Percentiles rank a stretch among this genome's conserved stretches.
Conservation (phyloP, 2,329 filamentous ascomycete genomes). For the Neonectria ditissima region DNA sequence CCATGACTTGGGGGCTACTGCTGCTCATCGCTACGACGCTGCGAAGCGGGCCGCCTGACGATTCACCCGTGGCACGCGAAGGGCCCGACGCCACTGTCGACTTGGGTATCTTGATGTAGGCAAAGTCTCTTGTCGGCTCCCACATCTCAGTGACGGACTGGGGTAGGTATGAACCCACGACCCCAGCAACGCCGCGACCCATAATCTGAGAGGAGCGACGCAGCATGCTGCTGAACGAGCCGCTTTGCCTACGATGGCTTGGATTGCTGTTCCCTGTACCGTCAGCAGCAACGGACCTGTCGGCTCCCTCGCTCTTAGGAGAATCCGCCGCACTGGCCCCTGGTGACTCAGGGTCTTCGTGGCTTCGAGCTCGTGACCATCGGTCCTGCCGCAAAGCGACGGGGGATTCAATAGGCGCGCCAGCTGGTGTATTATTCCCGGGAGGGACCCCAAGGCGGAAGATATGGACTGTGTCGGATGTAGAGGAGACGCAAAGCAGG, state of each 20-base stretch:
- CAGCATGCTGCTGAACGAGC: slow-evolving; percentile 89
- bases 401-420: slow-evolving; percentile 53
- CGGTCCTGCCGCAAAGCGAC: slow-evolving; percentile 61
- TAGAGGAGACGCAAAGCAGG: slow-evolving; percentile 93
- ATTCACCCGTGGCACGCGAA: slow-evolving; percentile 46
- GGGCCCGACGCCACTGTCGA: slow-evolving; percentile 42
- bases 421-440: slow-evolving; percentile 51
- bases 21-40: slow-evolving; percentile 99
- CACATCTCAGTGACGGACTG: slow-evolving; percentile 97
- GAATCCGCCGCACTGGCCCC: slow-evolving; percentile 64
- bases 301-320: slow-evolving; percentile 61
- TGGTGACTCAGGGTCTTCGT: slow-evolving; percentile 58
- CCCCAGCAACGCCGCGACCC: slow-evolving; percentile 86
- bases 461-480: slow-evolving; percentile 95
- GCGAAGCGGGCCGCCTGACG: slow-evolving; percentile 67
- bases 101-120: slow-evolving; percentile 93
- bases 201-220: slow-evolving; percentile 96
- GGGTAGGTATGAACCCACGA: slow-evolving; percentile 91
- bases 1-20: slow-evolving; percentile 95
- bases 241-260: slow-evolving; percentile 67
- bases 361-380: slow-evolving; percentile 65
- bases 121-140: slow-evolving; percentile 95
- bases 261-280: slow-evolving; percentile 43
- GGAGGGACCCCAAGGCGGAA: slow-evolving; percentile 78
- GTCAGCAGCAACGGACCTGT: slow-evolving; percentile 49